A percentile compares a stretch with the other conserved stretches of the same genome.
Conservation (phyloP, 2,329 filamentous ascomycete species). For the Monilinia fructigena region DNA sequence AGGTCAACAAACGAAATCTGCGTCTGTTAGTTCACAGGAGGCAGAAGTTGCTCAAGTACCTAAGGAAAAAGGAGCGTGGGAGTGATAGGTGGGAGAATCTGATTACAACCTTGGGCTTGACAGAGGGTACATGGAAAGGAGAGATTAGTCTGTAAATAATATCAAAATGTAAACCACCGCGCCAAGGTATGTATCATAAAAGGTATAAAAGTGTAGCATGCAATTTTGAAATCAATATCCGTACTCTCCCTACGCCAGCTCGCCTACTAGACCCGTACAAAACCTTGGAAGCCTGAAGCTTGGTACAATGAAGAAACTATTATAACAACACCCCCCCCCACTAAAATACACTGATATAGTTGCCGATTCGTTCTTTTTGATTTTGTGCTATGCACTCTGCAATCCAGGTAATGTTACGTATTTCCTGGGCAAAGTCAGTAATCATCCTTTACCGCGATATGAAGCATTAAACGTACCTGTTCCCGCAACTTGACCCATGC, state of each 20-base stretch:
- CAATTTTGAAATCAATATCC: conserved; percentile 30
- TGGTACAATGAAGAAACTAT: conserved; percentile 26
- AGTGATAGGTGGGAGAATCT: conserved; percentile 87
- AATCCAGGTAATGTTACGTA: conserved; percentile 99
- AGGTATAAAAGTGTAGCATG: conserved; percentile 35
- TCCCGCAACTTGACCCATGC: conserved; percentile 97
- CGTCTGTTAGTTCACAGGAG: conserved; percentile 81
- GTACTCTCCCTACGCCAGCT: conserved; percentile 36
- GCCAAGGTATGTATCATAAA: conserved; percentile 1
- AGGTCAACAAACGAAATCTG: conserved; percentile 90
- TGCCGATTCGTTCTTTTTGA: conserved; percentile 97
- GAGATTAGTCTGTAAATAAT: conserved; percentile 70
- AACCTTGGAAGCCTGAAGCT: conserved; percentile 24
- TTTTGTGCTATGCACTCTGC: conserved; percentile 99
- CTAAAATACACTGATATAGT: conserved; percentile 97
- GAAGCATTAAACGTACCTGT: conserved; percentile 63
- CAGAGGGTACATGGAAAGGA: conserved; percentile 83
- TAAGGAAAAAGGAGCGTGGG: conserved; percentile 85
- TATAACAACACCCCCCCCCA: conserved; percentile 24
- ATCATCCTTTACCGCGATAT: background rate
- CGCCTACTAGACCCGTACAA: conserved; percentile 35
- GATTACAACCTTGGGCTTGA: conserved; percentile 79
- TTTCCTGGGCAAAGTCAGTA: conserved; percentile 67
- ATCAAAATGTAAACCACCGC: conserved; percentile 34
- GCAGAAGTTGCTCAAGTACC: conserved; percentile 84